Evolutionary conservation across 306 rosid genomes (phyloP).

Genomic region (Mimosa bimucronata): DNA sequence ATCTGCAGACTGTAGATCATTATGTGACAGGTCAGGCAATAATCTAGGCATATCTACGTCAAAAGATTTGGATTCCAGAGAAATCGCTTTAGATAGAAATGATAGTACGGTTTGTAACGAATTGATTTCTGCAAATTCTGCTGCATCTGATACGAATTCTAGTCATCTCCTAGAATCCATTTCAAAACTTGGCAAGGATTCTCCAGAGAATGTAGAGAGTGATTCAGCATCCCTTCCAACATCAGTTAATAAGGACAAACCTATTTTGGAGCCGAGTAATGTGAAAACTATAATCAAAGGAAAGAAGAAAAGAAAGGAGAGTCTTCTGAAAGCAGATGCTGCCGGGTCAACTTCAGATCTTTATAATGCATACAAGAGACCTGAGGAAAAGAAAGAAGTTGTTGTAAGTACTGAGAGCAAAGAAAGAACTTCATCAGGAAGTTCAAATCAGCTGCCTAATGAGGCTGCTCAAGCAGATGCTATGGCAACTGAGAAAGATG

Average conservation of each 20-base stretch:
- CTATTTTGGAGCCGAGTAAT: slow-evolving; percentile 55
- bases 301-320: slow-evolving; percentile 64
- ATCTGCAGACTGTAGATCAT: slow-evolving; percentile 41
- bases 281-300: slow-evolving; percentile 45
- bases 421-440: slow-evolving; percentile 45
- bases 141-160: slow-evolving; percentile 45
- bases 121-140: slow-evolving; percentile 35
- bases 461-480: slow-evolving; percentile 30
- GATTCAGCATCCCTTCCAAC: slow-evolving; percentile 41
- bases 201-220: slow-evolving; percentile 46
- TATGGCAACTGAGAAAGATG: slow-evolving; percentile 32
- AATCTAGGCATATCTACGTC: slow-evolving; percentile 34
- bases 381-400: slow-evolving; percentile 77
- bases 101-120: slow-evolving; percentile 43
- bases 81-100: slow-evolving; percentile 40
- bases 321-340: slow-evolving; percentile 90
- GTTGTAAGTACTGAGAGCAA: slow-evolving; percentile 38
- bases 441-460: slow-evolving; percentile 47
- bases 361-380: slow-evolving; percentile 86
- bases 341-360: slow-evolving; percentile 84
- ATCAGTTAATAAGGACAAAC: slow-evolving; percentile 53
- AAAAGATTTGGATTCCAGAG: slow-evolving; percentile 38
- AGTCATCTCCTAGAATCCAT: slow-evolving; percentile 41
- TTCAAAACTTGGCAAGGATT: slow-evolving; percentile 45
- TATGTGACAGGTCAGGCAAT: slow-evolving; percentile 34